These are phyloP conservation scores for Cladorrhinum sp. DNA, from an alignment of 2,329 filamentous ascomycete species.

Conservation along the genomic window DNA sequence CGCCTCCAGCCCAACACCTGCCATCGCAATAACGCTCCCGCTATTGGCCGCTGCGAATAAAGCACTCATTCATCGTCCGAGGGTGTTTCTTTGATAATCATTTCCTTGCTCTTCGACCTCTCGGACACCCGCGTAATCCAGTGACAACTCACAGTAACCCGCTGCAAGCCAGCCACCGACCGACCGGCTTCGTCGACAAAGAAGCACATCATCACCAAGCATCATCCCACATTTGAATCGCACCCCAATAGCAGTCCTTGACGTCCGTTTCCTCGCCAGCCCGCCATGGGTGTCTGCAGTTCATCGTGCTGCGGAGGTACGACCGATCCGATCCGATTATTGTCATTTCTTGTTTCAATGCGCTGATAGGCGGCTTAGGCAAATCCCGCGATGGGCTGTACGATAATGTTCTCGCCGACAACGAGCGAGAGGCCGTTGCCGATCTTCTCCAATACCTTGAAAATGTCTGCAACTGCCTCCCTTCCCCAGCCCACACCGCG, in stretches of 20 bases:
- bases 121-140: background rate
- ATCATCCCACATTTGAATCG: background rate
- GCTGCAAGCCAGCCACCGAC: constrained; percentile 11
- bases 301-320: constrained; percentile 57
- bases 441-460: constrained; percentile 94
- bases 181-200: constrained; percentile 2
- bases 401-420: constrained; percentile 87
- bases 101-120: constrained; percentile 5
- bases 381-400: constrained; percentile 78
- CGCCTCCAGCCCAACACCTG: constrained; percentile 10
- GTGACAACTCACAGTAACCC: background rate
- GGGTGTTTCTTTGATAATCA: constrained; percentile 18
- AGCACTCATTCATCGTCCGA: constrained; percentile 6
- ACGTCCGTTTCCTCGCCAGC: constrained; percentile 13
- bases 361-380: constrained; percentile 43
- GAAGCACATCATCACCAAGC: background rate
- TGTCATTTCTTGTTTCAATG: background rate
- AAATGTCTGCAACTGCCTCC: constrained; percentile 62
- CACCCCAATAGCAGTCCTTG: constrained; percentile 4
- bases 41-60: constrained; percentile 11
- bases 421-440: constrained; percentile 93
- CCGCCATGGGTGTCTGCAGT: constrained; percentile 59
- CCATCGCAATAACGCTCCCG: constrained; percentile 12
- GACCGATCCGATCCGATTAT: background rate
- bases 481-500: background rate